A percentile compares a stretch with the other conserved stretches of the same genome.
Evolutionary conservation across 2,329 filamentous ascomycete species (phyloP).

Genomic region (Penicillium crustosum): DNA sequence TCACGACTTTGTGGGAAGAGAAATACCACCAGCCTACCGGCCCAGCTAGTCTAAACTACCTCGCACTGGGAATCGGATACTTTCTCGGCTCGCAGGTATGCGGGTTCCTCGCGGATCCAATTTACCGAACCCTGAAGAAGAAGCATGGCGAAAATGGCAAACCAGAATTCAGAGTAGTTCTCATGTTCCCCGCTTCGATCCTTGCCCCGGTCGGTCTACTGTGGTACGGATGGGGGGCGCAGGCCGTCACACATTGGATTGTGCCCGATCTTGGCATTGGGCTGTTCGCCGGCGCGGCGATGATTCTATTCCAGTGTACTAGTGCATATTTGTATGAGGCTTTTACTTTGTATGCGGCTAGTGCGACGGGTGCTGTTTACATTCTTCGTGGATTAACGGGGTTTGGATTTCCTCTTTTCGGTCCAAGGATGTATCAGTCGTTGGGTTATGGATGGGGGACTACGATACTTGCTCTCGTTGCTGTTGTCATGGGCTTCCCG

Average conservation of each 20-base stretch:
- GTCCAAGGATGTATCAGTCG: slow-evolving; percentile 39
- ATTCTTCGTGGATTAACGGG: slow-evolving; percentile 49
- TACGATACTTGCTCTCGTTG: slow-evolving; percentile 46
- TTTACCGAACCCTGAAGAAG: neutral
- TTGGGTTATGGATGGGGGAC: slow-evolving; percentile 43
- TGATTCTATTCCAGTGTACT: slow-evolving; percentile 35
- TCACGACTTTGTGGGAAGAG: slow-evolving; percentile 54
- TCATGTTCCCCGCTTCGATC: slow-evolving; percentile 53
- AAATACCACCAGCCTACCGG: slow-evolving; percentile 53
- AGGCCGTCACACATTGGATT: slow-evolving; percentile 49
- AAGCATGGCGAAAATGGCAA: neutral
- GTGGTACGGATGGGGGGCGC: slow-evolving; percentile 54
- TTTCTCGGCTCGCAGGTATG: slow-evolving; percentile 49
- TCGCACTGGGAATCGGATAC: slow-evolving; percentile 60
- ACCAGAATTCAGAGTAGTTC: slow-evolving; percentile 60
- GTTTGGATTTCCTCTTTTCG: slow-evolving; percentile 54
- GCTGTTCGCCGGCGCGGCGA: slow-evolving; percentile 46
- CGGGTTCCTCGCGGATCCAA: slow-evolving; percentile 1
- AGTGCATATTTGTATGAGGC: slow-evolving; percentile 38
- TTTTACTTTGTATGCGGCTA: slow-evolving; percentile 50
- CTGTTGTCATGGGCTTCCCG: slow-evolving; percentile 37
- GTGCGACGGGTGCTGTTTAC: slow-evolving; percentile 49
- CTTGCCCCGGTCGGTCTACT: slow-evolving; percentile 52
- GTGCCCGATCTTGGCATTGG: slow-evolving; percentile 50
- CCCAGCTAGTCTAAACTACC: slow-evolving; percentile 59